Conservation (phyloP, 202 grass and related monocot genomes). For the Tripidium arundinaceum region DNA sequence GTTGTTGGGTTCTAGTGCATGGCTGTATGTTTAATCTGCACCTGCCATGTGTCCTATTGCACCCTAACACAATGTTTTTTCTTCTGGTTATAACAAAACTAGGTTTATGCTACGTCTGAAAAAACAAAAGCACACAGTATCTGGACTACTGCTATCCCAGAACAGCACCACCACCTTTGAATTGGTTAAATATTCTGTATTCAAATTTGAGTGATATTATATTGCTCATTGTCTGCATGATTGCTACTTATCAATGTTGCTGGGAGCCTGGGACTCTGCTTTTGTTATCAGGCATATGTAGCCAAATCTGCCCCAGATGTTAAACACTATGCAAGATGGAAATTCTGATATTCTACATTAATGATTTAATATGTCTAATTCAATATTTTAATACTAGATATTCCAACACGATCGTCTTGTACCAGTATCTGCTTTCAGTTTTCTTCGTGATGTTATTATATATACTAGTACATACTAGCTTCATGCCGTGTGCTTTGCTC, state of each 20-base stretch:
- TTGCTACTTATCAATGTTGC: background rate
- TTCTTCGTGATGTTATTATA: background rate
- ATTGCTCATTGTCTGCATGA: background rate
- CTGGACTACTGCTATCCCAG: background rate
- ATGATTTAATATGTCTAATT: background rate
- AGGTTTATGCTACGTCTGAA: background rate
- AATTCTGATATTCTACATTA: background rate
- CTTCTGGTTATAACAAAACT: background rate
- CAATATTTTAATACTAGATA: background rate
- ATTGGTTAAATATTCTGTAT: background rate
- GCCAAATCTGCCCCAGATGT: background rate
- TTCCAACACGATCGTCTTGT: background rate
- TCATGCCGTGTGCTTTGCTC: conserved; percentile 18
- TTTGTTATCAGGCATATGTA: background rate
- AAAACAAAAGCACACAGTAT: background rate
- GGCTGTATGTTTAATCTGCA: background rate
- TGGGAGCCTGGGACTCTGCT: background rate
- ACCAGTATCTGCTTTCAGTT: background rate
- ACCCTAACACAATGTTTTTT: too few relatives aligned
- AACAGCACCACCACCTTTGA: background rate
- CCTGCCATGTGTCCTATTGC: too few relatives aligned
- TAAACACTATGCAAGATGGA: background rate
- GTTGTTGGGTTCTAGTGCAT: background rate
- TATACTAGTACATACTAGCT: background rate
- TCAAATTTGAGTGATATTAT: background rate